Evolutionary conservation across 306 rosid genomes (phyloP).

Genomic region (Trichosanthes cucumerina): DNA sequence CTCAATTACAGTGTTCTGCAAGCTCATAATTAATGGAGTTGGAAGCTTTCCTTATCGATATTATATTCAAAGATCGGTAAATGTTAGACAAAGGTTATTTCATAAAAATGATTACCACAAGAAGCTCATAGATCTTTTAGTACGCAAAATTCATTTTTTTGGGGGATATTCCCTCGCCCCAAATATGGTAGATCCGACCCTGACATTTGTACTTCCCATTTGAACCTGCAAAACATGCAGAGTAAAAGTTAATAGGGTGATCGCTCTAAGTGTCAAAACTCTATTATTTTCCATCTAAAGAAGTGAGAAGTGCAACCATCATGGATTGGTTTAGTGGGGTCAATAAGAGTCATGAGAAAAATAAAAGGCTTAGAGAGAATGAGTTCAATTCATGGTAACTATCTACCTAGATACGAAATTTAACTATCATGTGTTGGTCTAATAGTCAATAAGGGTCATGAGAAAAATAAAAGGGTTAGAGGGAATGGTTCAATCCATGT

Average conservation of each 20-base stretch:
- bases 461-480: too few relatives aligned
- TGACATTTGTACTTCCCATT: conserved; percentile 89
- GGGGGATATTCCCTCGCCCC: conserved; percentile 77
- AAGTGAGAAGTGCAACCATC: too few relatives aligned
- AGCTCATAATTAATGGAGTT: neutral
- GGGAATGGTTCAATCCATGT: too few relatives aligned
- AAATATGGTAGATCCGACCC: conserved; percentile 84
- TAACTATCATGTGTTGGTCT: too few relatives aligned
- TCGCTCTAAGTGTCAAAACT: neutral
- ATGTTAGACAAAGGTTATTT: neutral
- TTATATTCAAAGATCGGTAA: neutral
- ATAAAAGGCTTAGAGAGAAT: too few relatives aligned
- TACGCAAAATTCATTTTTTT: conserved; percentile 20
- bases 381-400: too few relatives aligned
- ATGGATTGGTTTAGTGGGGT: too few relatives aligned
- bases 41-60: neutral
- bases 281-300: neutral
- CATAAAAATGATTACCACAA: neutral
- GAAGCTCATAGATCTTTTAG: neutral
- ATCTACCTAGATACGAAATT: too few relatives aligned
- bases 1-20: neutral
- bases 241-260: neutral
- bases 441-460: too few relatives aligned
- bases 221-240: conserved; percentile 54
- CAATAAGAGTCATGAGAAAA: too few relatives aligned